Conservation (phyloP, 1,284 basidiomycete genomes). For the Peniophora sp. region DNA sequence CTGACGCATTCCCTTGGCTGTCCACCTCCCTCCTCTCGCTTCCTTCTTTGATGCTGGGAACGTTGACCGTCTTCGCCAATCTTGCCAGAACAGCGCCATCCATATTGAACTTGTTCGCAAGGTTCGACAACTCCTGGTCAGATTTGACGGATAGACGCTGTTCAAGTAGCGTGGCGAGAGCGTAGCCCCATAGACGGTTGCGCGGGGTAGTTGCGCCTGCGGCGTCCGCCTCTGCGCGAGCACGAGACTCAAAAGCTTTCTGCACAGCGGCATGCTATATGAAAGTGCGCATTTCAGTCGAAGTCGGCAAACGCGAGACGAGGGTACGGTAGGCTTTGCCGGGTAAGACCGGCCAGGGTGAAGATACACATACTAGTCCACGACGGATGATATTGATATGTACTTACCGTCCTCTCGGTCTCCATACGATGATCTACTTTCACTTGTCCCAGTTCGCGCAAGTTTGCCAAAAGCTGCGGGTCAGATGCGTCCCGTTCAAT, state of each 20-base stretch:
- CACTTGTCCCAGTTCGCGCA: conserved; percentile 66
- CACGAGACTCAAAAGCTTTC: conserved; percentile 42
- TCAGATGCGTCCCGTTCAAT: conserved; percentile 66
- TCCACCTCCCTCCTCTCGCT: not conserved
- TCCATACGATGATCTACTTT: conserved; percentile 61
- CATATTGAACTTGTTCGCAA: conserved; percentile 53
- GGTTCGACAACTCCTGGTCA: conserved; percentile 33
- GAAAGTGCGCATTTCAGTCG: not conserved
- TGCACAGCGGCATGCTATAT: conserved; percentile 27
- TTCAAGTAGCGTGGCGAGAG: conserved; percentile 58
- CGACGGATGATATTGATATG: not conserved
- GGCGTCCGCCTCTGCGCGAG: conserved; percentile 49
- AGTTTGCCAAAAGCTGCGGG: conserved; percentile 69
- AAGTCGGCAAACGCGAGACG: not conserved
- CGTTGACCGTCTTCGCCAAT: conserved; percentile 59
- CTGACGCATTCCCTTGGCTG: not conserved
- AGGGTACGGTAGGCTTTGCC: too few relatives aligned
- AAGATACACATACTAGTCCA: too few relatives aligned
- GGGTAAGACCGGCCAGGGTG: too few relatives aligned
- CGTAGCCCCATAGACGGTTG: conserved; percentile 50
- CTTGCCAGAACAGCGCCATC: conserved; percentile 46
- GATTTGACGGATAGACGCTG: conserved; percentile 48
- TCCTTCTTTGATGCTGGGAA: conserved; percentile 52
- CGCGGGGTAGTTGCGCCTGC: conserved; percentile 27
- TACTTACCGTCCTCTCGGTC: conserved; percentile 45